phyloP scores from a whole-genome alignment of 2,329 filamentous ascomycete genomes.

The Colletotrichum karsti region DNA sequence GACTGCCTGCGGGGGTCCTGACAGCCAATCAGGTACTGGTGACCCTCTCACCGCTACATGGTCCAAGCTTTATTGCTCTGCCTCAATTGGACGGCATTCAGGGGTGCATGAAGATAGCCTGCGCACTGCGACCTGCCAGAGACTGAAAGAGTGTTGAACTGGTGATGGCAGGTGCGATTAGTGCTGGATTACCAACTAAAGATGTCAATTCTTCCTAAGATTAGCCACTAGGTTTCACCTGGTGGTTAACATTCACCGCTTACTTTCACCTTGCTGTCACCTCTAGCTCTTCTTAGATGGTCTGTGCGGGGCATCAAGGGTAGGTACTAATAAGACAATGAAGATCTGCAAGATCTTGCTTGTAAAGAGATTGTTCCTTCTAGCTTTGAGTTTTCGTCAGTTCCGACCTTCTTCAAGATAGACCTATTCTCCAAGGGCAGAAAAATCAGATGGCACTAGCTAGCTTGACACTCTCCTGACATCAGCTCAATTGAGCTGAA shows the following conservation, averaged over 20 bases:
- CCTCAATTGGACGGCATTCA: constrained; percentile 21
- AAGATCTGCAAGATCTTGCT: too few species aligned
- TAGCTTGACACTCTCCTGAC: background rate
- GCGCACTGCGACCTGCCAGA: constrained; percentile 23
- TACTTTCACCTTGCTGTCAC: background rate
- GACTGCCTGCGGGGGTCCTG: background rate
- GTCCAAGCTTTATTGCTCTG: constrained; percentile 18
- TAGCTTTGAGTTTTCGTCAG: background rate
- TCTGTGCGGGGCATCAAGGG: background rate
- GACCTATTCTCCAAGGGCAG: rapidly evolving
- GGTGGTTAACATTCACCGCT: background rate
- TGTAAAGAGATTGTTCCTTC: background rate
- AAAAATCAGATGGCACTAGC: background rate
- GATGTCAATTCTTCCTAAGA: background rate
- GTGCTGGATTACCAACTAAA: background rate
- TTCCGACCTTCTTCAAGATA: background rate
- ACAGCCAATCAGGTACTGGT: constrained; percentile 9
- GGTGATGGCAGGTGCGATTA: constrained; percentile 3
- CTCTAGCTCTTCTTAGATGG: background rate
- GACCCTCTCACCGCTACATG: constrained; percentile 36
- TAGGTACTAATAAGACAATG: background rate
- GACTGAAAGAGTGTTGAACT: too few species aligned
- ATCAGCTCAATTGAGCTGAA: background rate
- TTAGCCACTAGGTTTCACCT: background rate
- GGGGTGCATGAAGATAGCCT: constrained; percentile 28